A percentile compares a stretch with the other conserved stretches of the same genome.
Evolutionary conservation across 306 rosid genomes (phyloP).

Genomic region (Hylodesmum podocarpum): DNA sequence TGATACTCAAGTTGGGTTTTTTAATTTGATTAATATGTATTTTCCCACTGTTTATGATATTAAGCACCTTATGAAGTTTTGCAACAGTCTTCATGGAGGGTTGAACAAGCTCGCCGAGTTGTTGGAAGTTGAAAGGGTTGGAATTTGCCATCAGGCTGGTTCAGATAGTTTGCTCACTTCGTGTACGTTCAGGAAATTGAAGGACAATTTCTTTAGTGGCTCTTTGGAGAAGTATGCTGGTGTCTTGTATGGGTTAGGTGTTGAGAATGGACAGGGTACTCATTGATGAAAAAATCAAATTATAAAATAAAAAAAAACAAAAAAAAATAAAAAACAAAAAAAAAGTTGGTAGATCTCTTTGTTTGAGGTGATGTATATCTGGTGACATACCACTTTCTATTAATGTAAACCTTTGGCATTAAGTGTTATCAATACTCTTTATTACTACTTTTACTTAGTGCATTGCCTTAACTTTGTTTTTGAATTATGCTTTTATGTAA

Average conservation of each 20-base stretch:
- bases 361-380: constrained; percentile 33
- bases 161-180: constrained; percentile 57
- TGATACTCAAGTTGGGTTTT: constrained; percentile 46
- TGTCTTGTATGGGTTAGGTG: constrained; percentile 60
- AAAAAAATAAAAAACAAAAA: constrained; percentile 13
- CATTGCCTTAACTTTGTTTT: background rate
- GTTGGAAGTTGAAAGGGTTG: constrained; percentile 55
- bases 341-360: constrained; percentile 25
- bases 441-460: background rate
- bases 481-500: background rate
- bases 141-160: constrained; percentile 55
- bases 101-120: constrained; percentile 60
- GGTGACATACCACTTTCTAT: constrained; percentile 25
- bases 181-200: constrained; percentile 51
- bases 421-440: constrained; percentile 31
- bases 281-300: constrained; percentile 27
- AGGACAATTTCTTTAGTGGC: constrained; percentile 55
- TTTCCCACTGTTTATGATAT: constrained; percentile 50
- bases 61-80: constrained; percentile 51
- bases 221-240: constrained; percentile 59
- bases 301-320: background rate
- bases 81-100: constrained; percentile 51
- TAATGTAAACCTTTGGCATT: constrained; percentile 37
- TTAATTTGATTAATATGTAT: constrained; percentile 41
- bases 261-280: constrained; percentile 43